Evolutionary conservation across 352 stramenopile species (phyloP).

Genomic region (Plasmopara muralis): DNA sequence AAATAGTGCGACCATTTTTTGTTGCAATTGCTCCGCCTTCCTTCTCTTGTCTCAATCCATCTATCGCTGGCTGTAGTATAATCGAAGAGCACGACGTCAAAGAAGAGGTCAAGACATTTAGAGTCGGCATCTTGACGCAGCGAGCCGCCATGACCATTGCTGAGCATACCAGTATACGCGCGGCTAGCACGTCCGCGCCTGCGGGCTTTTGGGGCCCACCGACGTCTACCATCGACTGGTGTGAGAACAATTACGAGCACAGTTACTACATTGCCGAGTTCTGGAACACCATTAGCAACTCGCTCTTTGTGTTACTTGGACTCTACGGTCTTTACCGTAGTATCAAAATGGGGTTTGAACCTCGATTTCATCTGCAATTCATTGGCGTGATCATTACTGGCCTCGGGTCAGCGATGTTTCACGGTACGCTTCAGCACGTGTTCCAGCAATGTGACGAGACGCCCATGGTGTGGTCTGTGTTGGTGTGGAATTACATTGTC

Average conservation of each 20-base stretch:
- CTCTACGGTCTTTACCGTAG: conserved; percentile 58
- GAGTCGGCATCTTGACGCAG: too few relatives aligned
- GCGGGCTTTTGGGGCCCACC: conserved; percentile 57
- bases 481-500: conserved; percentile 77
- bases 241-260: conserved; percentile 74
- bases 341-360: conserved; percentile 58
- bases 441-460: conserved; percentile 81
- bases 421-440: conserved; percentile 72
- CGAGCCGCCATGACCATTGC: conserved; percentile 7
- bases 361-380: conserved; percentile 67
- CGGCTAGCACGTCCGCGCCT: conserved; percentile 5
- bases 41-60: too few relatives aligned
- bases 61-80: too few relatives aligned
- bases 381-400: conserved; percentile 70
- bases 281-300: conserved; percentile 81
- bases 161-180: conserved; percentile 15
- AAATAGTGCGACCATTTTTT: too few relatives aligned
- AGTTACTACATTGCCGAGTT: conserved; percentile 78
- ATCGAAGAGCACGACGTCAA: too few relatives aligned
- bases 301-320: conserved; percentile 65
- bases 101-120: too few relatives aligned
- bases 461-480: conserved; percentile 74
- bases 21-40: too few relatives aligned
- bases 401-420: conserved; percentile 76
- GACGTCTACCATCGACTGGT: conserved; percentile 81